These are phyloP conservation scores for Talaromyces adpressus DNA, from an alignment of 495 filamentous ascomycete species.

Conservation along the genomic window DNA sequence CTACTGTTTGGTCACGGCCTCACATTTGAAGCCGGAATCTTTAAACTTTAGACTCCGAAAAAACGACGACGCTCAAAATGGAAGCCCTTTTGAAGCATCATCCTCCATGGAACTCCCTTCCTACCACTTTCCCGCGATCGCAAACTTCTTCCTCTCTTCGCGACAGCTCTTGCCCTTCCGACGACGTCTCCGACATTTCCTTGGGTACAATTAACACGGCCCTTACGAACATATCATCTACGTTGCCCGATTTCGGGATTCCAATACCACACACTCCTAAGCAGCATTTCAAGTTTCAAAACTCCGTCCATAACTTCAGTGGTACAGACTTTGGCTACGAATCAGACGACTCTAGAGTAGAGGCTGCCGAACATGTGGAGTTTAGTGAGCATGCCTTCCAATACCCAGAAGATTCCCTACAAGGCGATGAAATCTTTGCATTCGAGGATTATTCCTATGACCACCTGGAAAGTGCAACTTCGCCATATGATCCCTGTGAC, in stretches of 20 bases:
- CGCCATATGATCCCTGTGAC: constrained; percentile 7
- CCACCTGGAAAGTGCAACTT: neutral
- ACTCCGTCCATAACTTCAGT: constrained; percentile 18
- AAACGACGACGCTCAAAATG: neutral
- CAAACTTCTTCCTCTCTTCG: constrained; percentile 28
- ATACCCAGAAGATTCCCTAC: neutral
- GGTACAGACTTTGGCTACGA: constrained; percentile 36
- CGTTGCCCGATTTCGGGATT: constrained; percentile 12
- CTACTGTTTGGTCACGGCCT: neutral
- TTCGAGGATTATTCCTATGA: constrained; percentile 3
- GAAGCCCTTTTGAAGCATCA: constrained; percentile 1
- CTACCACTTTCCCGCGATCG: constrained; percentile 32
- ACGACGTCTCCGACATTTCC: constrained; percentile 35
- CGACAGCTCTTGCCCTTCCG: constrained; percentile 41
- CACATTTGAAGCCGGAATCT: neutral
- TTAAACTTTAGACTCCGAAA: no score
- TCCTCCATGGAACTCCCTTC: constrained; percentile 37
- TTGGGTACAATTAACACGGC: constrained; percentile 19
- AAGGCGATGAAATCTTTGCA: constrained; percentile 6
- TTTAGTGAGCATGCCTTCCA: constrained; percentile 1
- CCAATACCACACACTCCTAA: constrained; percentile 27
- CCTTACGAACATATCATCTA: constrained; percentile 16
- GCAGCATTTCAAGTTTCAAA: constrained; percentile 27
- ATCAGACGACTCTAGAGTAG: constrained; percentile 30
- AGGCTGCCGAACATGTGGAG: constrained; percentile 11